These are phyloP conservation scores for Pythium biforme DNA, from an alignment of 352 stramenopile genomes.

Conservation along the genomic window DNA sequence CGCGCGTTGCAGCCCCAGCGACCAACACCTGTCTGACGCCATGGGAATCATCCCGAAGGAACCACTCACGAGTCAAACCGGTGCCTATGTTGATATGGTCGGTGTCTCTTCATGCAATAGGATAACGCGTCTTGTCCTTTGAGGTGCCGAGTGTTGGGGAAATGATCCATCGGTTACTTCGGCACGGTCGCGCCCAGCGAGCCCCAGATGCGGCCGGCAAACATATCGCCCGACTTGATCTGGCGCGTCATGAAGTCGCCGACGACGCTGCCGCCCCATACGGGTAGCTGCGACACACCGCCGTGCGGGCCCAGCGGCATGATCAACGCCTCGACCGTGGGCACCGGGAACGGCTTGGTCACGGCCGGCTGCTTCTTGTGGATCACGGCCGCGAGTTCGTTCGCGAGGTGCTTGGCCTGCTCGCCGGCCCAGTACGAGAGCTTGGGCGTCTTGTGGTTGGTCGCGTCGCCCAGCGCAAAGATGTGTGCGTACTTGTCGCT, in stretches of 20 bases:
- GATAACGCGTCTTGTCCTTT: too few species aligned
- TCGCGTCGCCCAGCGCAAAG: conserved; percentile 50
- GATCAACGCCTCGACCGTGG: conserved; percentile 23
- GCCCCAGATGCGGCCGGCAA: conserved; percentile 23
- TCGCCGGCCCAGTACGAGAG: conserved; percentile 37
- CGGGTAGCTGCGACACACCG: conserved; percentile 32
- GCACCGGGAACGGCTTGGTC: conserved; percentile 35
- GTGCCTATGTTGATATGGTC: too few species aligned
- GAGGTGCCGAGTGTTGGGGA: too few species aligned
- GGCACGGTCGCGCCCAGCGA: conserved; percentile 15
- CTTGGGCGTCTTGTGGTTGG: conserved; percentile 49
- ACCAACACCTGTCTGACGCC: too few species aligned
- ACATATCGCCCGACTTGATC: conserved; percentile 33
- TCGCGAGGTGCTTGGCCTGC: conserved; percentile 44
- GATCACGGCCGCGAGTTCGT: conserved; percentile 35
- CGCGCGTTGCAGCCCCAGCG: too few species aligned
- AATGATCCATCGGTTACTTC: background rate
- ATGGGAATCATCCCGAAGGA: background rate
- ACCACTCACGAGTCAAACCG: background rate
- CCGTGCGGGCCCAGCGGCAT: conserved; percentile 31
- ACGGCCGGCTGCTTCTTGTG: conserved; percentile 38
- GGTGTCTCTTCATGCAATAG: too few species aligned
- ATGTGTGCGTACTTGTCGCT: conserved; percentile 42
- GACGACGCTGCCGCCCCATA: conserved; percentile 26
- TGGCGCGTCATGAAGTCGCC: conserved; percentile 31